Base-by-base conservation (phyloP, 2,329 filamentous ascomycete genomes). In the Aureobasidium sp. region DNA sequence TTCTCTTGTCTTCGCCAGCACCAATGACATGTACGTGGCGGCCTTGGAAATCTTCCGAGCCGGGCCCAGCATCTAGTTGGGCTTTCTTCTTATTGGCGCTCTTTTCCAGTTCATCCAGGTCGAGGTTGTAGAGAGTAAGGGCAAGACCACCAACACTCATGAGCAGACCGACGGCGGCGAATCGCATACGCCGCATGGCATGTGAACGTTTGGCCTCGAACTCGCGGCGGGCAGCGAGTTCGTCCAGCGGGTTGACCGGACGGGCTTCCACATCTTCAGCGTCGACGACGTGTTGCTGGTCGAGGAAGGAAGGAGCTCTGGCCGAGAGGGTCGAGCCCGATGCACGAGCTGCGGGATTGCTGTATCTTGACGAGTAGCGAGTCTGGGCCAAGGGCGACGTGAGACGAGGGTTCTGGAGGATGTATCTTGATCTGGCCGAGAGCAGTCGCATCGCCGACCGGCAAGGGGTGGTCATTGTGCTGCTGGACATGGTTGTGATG, bases 21-120 rank as follows among this genome's bases (percentile, higher is more conserved):
- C 88, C 73, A 15, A 88, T 81, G 20, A 86, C 74, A 17, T 85
- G 75, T 5, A 84, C 80, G 48, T 82, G 79, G 66, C 83, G 82
- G 58, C 80, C 80, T 64, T 80, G 78, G 63, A 83, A 82, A 7
- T 75, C 67, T 66, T 72, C 70, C 9, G 66, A 65, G 36, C 74
- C 68, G 5, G 68, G 67, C 8, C 69, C 66, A 31, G 72, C 69
- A 61, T 76, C 74, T 37, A 73, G 58, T 62, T 74, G 71, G 34
- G 68, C 64, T 49, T 63, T 64, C 41, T 64, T 65, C 61, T 69
- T 64, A 55, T 68, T 57, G 34, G 66, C 62, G 53, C 70, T 66
- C 37, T 66, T 64, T 27, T 72, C 67, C 63, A 74, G 67, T 11
- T 68, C 66, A 36, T 73, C 71, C 39, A 74, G 62, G 56, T 74